phyloP scores from a whole-genome alignment of 2,329 filamentous ascomycete genomes.

The Colletotrichum sp. region DNA sequence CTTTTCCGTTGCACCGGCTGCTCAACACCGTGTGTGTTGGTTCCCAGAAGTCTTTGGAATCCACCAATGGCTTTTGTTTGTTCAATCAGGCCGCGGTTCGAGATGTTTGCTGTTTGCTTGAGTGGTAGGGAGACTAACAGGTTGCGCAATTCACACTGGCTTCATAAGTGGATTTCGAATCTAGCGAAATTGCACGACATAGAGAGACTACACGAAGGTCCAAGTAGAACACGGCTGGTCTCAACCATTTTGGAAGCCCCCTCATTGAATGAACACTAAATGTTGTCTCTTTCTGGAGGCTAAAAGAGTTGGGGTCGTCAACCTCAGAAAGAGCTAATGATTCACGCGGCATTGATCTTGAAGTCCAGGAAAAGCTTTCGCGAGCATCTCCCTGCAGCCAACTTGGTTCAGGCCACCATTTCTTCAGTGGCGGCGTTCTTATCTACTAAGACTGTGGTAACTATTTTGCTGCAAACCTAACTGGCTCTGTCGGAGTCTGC shows the following conservation, averaged over 20 bases:
- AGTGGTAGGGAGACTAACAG: neutral
- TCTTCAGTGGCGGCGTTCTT: neutral
- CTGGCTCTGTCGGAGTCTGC: accelerated
- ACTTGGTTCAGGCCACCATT: neutral
- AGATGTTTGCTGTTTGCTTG: neutral
- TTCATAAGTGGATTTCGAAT: neutral
- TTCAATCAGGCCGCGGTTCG: neutral
- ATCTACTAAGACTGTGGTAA: neutral
- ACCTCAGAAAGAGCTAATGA: neutral
- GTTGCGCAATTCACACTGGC: neutral
- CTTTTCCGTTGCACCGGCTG: neutral
- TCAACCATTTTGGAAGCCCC: neutral
- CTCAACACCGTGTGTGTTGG: neutral
- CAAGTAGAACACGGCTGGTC: neutral
- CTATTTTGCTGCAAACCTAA: accelerated
- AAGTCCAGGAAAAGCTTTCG: neutral
- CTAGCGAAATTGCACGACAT: neutral
- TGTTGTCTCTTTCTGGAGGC: neutral
- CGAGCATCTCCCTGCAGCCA: neutral
- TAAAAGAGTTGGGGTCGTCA: neutral
- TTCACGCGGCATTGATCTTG: neutral
- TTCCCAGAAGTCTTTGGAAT: neutral
- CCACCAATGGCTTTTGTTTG: neutral
- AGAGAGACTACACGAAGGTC: accelerated
- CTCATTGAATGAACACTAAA: slow-evolving; percentile 22